Evolutionary conservation across 2,329 filamentous ascomycete species (phyloP).

Genomic region (Diaporthe destruens): DNA sequence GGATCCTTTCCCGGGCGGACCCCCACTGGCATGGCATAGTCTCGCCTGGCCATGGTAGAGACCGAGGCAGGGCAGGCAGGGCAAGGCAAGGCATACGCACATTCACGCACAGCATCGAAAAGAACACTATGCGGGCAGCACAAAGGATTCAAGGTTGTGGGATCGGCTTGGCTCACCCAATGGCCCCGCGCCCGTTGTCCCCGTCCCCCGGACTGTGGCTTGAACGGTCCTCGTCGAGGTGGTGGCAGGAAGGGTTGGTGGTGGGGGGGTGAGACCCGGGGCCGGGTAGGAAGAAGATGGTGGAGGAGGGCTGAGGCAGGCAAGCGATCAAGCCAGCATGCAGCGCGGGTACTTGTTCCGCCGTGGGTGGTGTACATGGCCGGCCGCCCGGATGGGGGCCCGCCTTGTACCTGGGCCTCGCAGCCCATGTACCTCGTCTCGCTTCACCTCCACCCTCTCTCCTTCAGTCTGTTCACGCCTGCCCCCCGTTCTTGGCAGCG

Average conservation of each 20-base stretch:
- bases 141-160: constrained; percentile 28
- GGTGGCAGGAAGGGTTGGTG: neutral
- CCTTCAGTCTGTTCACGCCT: neutral
- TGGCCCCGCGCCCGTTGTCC: constrained; percentile 1
- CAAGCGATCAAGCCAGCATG: neutral
- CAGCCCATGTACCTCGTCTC: neutral
- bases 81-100: neutral
- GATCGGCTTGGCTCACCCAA: neutral
- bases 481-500: neutral
- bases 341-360: constrained; percentile 1
- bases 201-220: constrained; percentile 23
- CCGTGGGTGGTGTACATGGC: constrained; percentile 25
- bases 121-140: neutral
- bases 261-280: neutral
- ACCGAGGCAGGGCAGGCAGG: constrained; percentile 16
- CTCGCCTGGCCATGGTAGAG: neutral
- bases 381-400: constrained; percentile 12
- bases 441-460: neutral
- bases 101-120: neutral
- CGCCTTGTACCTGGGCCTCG: constrained; percentile 14
- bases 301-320: neutral
- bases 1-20: neutral
- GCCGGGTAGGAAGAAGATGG: neutral
- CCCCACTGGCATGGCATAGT: neutral
- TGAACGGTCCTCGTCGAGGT: neutral